phyloP scores from a whole-genome alignment of 148 eudicot species.

The Heliamphora exappendiculata region DNA sequence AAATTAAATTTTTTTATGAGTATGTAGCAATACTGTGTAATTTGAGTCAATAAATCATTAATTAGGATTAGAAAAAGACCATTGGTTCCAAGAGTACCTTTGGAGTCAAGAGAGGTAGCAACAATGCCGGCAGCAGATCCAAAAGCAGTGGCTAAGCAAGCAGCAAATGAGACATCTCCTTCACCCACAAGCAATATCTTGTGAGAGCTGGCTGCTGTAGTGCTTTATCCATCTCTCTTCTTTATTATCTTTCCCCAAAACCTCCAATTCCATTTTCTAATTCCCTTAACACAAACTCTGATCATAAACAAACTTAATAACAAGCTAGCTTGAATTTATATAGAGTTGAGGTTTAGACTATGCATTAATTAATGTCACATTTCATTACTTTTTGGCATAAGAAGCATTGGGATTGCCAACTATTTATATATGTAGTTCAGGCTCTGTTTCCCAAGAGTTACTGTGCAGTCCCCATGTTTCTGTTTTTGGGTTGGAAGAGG shows the following conservation, averaged over 20 bases:
- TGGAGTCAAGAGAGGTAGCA: slow-evolving; percentile 10
- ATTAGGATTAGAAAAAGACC: not conserved
- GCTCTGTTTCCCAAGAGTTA: not conserved
- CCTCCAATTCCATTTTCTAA: not conserved
- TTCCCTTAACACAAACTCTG: not conserved
- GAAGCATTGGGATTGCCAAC: not conserved
- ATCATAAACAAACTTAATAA: too few species aligned
- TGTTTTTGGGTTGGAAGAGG: not conserved
- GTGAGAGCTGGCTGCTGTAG: slow-evolving; percentile 14
- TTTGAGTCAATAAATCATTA: too few species aligned
- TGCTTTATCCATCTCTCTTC: slow-evolving; percentile 14
- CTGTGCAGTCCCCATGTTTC: not conserved
- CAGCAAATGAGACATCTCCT: slow-evolving; percentile 19
- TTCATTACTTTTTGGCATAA: too few species aligned
- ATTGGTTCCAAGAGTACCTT: not conserved
- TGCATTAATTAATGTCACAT: too few species aligned
- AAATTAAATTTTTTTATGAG: too few species aligned
- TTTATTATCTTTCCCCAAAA: not conserved
- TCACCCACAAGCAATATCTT: slow-evolving; percentile 18
- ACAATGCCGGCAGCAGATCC: slow-evolving; percentile 13
- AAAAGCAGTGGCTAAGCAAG: slow-evolving; percentile 7
- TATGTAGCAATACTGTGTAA: too few species aligned
- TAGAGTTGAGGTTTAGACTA: too few species aligned
- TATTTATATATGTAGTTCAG: not conserved
- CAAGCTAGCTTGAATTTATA: too few species aligned